These are phyloP conservation scores for Centaurea solstitialis DNA, from an alignment of 129 eudicot genomes.

Conservation along the genomic window DNA sequence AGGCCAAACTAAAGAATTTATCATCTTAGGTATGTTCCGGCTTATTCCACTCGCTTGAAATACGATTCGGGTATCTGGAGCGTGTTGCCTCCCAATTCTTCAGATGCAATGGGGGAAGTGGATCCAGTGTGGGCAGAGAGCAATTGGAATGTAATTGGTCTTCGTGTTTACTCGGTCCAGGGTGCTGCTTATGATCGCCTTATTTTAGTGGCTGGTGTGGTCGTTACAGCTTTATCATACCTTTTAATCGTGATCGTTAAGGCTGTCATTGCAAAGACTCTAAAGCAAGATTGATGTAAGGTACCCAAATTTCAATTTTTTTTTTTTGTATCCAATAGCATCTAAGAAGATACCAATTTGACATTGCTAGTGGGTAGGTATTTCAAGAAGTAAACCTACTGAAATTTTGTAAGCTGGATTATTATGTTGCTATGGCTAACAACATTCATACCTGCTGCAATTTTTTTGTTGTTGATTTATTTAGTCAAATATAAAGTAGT, in stretches of 20 bases:
- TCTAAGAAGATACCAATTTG: slow-evolving; percentile 1
- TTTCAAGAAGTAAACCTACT: slow-evolving; percentile 4
- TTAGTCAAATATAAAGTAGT: background rate
- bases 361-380: background rate
- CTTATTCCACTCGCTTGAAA: slow-evolving; percentile 87
- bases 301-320: background rate
- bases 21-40: slow-evolving; percentile 76
- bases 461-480: background rate
- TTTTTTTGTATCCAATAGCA: background rate
- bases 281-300: slow-evolving; percentile 68
- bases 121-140: slow-evolving; percentile 97
- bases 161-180: slow-evolving; percentile 69
- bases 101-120: slow-evolving; percentile 58
- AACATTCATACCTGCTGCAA: background rate
- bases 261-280: slow-evolving; percentile 63
- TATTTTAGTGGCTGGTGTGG: slow-evolving; percentile 58
- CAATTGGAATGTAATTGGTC: slow-evolving; percentile 72
- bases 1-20: slow-evolving; percentile 7
- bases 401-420: slow-evolving; percentile 9
- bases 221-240: slow-evolving; percentile 64
- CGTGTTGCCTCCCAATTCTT: slow-evolving; percentile 63
- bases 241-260: slow-evolving; percentile 41
- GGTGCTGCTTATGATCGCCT: slow-evolving; percentile 55
- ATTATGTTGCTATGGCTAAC: background rate
- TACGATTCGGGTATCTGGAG: slow-evolving; percentile 69